Evolutionary conservation across 305 asterid genomes (phyloP), one percentile per base, ranked within the genome.

Genomic region (Rubia tinctorum): DNA sequence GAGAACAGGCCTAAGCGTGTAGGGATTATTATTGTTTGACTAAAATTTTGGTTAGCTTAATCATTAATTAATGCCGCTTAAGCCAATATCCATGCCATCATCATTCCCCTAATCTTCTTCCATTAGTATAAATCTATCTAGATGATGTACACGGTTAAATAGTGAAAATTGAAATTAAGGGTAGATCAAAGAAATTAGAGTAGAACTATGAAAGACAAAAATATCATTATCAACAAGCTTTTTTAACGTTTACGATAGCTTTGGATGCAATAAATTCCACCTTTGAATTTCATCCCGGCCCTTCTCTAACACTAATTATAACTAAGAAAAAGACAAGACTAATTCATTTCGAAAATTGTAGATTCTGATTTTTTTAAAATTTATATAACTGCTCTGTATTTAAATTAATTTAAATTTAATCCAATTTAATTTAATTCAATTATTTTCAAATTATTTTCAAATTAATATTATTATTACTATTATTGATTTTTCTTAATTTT

Each of bases 51-150:
- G 72, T 20, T 64, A n/a, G 68, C 44, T 71, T 64, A 51, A 51
- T 51, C 71, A 30, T 79, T 71, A n/a, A 37, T 18, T n/a, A 45
- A 2, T 56, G 68, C 77, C 71, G 58, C 79, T 23, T 66, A 80
- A 77, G 76, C 75, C 81, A 78, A 81, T 84, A n/a, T 17, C 22
- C 22, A 9, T 20, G 20, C 88, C 88, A 84, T 88, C 42, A 86
- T 42, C 69, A 59, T 65, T 65, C 17, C 69, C 69, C 44, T 78
- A 84, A 89, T 86, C 89, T 83, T 78, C 80, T 65, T 64, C 68
- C 67, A 62, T 80, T 66, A 69, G 58, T 66, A 73, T 80, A 73
- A 69, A 71, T 71, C 63, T 60, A 51, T 51, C n/a, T 51, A n/a
- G 22, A 17, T 51, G 15, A 47, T 47, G 53, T 13, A 47, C 18